Conservation (phyloP, 23 red algal genomes). For the Gracilaria domingensis region DNA sequence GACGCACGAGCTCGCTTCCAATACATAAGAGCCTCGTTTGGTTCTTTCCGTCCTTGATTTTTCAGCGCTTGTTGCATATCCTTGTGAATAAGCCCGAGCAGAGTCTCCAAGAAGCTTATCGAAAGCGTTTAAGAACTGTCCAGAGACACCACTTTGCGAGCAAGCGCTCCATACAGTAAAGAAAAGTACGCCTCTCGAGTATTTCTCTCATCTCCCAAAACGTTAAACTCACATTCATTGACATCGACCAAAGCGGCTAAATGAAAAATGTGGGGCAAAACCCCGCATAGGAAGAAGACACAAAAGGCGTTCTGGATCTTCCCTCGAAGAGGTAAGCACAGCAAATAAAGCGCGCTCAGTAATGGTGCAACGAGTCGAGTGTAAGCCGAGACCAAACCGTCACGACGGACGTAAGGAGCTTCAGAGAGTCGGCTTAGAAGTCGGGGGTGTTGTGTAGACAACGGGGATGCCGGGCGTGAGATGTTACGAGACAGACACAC, state of each 20-base stretch:
- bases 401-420: too few species aligned
- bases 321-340: too few species aligned
- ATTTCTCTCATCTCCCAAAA: not conserved
- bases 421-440: too few species aligned
- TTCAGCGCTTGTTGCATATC: not conserved
- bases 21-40: not conserved
- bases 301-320: too few species aligned
- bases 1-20: not conserved
- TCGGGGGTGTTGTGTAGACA: too few species aligned
- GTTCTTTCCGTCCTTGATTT: not conserved
- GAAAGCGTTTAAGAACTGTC: not conserved
- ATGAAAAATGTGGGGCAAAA: too few species aligned
- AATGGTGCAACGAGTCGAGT: too few species aligned
- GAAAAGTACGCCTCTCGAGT: not conserved
- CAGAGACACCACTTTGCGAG: not conserved
- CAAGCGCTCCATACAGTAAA: not conserved
- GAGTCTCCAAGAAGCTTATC: not conserved
- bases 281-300: too few species aligned
- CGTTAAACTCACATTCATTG: not conserved
- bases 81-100: not conserved
- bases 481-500: too few species aligned
- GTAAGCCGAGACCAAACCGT: too few species aligned
- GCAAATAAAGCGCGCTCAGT: too few species aligned
- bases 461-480: too few species aligned
- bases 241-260: not conserved